A percentile compares a stretch with the other conserved stretches of the same genome.
These are phyloP conservation scores for Penicillium crustosum DNA, from an alignment of 2,329 filamentous ascomycete genomes.

Conservation along the genomic window DNA sequence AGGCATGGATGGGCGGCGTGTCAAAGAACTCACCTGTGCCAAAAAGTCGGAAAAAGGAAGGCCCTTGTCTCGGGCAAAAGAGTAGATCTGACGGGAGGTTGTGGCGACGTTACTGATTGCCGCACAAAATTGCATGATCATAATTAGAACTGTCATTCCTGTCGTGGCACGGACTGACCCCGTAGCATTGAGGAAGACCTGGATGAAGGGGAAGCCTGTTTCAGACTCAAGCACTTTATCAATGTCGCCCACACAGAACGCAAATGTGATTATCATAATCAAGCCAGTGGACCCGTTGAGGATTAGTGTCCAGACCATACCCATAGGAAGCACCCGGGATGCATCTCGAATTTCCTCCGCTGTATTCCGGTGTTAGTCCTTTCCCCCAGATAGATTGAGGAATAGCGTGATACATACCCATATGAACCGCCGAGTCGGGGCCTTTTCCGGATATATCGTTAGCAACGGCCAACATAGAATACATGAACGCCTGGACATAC, in stretches of 20 bases:
- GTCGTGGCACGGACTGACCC: neutral
- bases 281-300: neutral
- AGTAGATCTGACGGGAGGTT: neutral
- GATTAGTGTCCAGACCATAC: neutral
- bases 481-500: neutral
- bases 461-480: neutral
- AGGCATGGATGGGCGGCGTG: neutral
- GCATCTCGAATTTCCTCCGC: conserved; percentile 1
- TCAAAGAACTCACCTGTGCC: neutral
- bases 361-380: neutral
- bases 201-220: neutral
- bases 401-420: neutral
- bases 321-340: neutral
- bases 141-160: neutral
- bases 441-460: neutral
- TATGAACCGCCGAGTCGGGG: neutral
- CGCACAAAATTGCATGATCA: neutral
- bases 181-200: neutral
- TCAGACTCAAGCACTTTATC: neutral
- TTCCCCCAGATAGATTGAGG: neutral
- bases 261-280: neutral
- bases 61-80: neutral
- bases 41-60: neutral
- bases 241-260: neutral
- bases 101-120: conserved; percentile 11